Evolutionary conservation across 345 rosid species (phyloP).

Genomic region (Citrus unshiu): DNA sequence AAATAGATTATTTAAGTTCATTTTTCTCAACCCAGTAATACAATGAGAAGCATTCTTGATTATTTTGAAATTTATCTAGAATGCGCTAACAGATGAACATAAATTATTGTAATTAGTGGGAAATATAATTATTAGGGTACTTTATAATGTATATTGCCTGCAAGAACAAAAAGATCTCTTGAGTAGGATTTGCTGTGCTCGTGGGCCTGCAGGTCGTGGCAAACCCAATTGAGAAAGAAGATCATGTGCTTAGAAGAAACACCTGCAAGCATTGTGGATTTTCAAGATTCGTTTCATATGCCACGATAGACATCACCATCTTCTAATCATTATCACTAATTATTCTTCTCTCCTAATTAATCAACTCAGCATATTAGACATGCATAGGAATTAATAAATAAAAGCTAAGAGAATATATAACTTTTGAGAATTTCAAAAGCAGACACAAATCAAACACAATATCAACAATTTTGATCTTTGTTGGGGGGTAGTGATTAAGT

Average conservation of each 20-base stretch:
- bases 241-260: constrained; percentile 9
- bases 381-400: neutral
- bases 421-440: neutral
- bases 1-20: too few species aligned
- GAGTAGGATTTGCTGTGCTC: constrained; percentile 9
- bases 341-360: neutral
- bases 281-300: constrained; percentile 16
- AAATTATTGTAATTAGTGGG: neutral
- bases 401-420: neutral
- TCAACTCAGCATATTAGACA: neutral
- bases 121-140: too few species aligned
- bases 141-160: neutral
- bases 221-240: neutral
- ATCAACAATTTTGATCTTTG: neutral
- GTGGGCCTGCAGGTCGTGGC: neutral
- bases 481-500: too few species aligned
- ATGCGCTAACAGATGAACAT: neutral
- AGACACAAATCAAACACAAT: neutral
- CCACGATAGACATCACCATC: neutral
- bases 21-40: too few species aligned
- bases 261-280: constrained; percentile 9
- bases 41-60: too few species aligned
- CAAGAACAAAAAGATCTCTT: neutral
- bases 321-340: constrained; percentile 5
- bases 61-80: neutral